Evolutionary conservation across 2,329 filamentous ascomycete species (phyloP).

Genomic region (Phialophora verrucosa): DNA sequence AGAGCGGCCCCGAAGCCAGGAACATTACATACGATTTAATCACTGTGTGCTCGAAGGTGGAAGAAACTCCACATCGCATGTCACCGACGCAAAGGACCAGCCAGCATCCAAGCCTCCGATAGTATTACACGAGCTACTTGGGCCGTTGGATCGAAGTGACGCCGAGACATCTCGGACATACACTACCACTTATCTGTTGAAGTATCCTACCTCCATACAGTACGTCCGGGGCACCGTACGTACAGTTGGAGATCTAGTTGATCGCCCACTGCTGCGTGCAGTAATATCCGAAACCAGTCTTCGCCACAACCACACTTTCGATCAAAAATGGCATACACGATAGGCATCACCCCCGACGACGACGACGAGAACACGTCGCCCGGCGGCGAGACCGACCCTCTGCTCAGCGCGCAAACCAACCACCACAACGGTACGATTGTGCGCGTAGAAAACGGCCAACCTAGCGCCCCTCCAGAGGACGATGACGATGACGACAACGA

Average conservation of each 20-base stretch:
- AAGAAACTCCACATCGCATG: not conserved
- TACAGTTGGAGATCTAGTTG: no score
- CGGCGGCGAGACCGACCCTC: slow-evolving; percentile 32
- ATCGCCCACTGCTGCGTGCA: not conserved
- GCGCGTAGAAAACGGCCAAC: not conserved
- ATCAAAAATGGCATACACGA: slow-evolving; percentile 15
- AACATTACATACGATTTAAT: not conserved
- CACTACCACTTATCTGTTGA: not conserved
- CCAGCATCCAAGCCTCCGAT: not conserved
- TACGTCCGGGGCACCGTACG: no score
- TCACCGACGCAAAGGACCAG: not conserved
- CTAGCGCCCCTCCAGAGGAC: not conserved
- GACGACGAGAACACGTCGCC: not conserved
- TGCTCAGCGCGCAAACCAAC: slow-evolving; percentile 22
- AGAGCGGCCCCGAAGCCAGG: not conserved
- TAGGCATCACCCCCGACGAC: slow-evolving; percentile 1
- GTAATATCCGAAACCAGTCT: not conserved
- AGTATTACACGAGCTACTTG: not conserved
- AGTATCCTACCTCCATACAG: not conserved
- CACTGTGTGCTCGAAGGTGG: not conserved
- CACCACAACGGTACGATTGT: slow-evolving; percentile 6
- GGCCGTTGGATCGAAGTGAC: not conserved
- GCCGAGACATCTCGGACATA: not conserved
- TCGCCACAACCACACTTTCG: not conserved
- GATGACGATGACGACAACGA: slow-evolving; percentile 25